Evolutionary conservation across 2,329 filamentous ascomycete species (phyloP).

Genomic region (Cucurbitaria berberidis): DNA sequence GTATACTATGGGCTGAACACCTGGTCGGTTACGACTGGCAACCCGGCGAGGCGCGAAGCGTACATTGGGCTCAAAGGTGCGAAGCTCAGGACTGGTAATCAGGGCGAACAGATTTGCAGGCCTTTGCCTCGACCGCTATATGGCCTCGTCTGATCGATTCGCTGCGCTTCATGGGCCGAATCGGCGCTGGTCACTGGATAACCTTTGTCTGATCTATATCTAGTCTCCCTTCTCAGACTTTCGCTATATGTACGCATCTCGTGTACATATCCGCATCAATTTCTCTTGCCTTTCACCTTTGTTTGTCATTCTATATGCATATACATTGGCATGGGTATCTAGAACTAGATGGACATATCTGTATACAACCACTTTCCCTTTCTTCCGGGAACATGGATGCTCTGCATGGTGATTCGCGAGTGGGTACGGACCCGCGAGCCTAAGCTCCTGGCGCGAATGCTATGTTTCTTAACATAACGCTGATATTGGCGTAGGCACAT

Average conservation of each 20-base stretch:
- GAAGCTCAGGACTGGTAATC: constrained; percentile 34
- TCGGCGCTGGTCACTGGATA: neutral
- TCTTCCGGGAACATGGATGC: too few species aligned
- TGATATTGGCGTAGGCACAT: too few species aligned
- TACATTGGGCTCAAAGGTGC: constrained; percentile 75
- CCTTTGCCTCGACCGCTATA: constrained; percentile 46
- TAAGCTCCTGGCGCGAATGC: too few species aligned
- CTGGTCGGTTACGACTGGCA: constrained; percentile 75
- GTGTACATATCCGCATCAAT: neutral
- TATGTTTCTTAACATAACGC: too few species aligned
- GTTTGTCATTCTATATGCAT: constrained; percentile 6
- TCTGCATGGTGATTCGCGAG: too few species aligned
- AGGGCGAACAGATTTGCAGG: constrained; percentile 14
- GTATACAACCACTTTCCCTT: constrained; percentile 33
- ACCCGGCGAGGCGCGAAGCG: constrained; percentile 76
- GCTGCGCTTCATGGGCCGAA: neutral
- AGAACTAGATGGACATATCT: constrained; percentile 27
- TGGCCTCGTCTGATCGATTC: constrained; percentile 37
- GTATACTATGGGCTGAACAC: constrained; percentile 90
- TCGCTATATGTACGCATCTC: neutral
- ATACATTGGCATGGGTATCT: constrained; percentile 9
- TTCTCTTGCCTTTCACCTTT: too few species aligned
- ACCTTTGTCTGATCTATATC: neutral
- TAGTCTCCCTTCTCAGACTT: neutral
- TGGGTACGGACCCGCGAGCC: too few species aligned